A percentile compares a stretch with the other conserved stretches of the same genome.
phyloP scores from a whole-genome alignment of 768 basidiomycete species.

The Suillus tomentosus region DNA sequence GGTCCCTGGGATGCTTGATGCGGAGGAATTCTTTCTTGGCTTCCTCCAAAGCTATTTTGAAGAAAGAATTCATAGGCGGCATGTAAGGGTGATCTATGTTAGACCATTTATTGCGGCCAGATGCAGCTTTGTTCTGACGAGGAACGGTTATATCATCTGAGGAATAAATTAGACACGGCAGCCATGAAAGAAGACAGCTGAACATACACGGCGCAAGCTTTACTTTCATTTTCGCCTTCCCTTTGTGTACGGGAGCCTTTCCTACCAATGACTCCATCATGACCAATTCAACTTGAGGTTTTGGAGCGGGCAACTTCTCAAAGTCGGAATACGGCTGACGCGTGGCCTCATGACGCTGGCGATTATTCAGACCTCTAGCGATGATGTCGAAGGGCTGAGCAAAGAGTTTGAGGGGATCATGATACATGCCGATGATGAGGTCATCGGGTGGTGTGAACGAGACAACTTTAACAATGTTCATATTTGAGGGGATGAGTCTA shows the following conservation, averaged over 20 bases:
- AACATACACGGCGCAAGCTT: background rate
- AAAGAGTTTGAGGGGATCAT: background rate
- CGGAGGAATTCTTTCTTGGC: background rate
- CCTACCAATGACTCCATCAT: background rate
- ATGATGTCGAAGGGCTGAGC: background rate
- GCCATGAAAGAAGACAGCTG: background rate
- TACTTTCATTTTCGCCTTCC: background rate
- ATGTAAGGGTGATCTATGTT: conserved; percentile 1
- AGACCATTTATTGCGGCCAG: conserved; percentile 2
- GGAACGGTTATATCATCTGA: background rate
- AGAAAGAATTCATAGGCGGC: background rate
- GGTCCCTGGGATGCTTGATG: background rate
- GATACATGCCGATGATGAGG: background rate
- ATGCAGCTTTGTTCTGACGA: background rate
- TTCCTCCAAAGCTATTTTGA: background rate
- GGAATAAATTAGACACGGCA: background rate
- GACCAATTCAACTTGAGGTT: background rate
- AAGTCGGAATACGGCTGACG: background rate
- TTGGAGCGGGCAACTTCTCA: background rate
- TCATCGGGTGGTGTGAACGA: background rate
- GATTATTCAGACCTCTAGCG: background rate
- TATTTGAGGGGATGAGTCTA: background rate
- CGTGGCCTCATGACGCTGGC: background rate
- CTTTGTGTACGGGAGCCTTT: background rate
- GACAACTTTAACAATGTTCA: background rate